Conservation (phyloP, 768 basidiomycete species). For the Kwoniella newhampshirensis region DNA sequence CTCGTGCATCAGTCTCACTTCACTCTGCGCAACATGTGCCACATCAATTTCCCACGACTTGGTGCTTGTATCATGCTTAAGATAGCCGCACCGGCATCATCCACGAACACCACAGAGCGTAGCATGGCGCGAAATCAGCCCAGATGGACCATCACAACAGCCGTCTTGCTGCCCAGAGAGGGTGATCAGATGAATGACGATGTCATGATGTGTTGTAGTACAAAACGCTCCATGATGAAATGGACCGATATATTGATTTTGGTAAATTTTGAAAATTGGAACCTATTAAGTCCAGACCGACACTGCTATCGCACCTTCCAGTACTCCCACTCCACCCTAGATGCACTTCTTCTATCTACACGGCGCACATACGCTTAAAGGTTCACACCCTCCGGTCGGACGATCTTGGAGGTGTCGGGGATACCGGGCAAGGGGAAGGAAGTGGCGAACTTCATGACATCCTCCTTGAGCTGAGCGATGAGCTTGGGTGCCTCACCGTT, state of each 20-base stretch:
- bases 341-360: neutral
- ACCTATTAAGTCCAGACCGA: too few relatives aligned
- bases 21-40: too few relatives aligned
- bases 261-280: too few relatives aligned
- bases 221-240: constrained; percentile 20
- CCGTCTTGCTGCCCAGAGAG: neutral
- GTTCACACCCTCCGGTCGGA: constrained; percentile 43
- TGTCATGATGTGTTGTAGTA: constrained; percentile 16
- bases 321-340: neutral
- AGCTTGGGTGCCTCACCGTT: constrained; percentile 62
- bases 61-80: too few relatives aligned
- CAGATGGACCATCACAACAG: too few relatives aligned
- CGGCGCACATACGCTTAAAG: constrained; percentile 19
- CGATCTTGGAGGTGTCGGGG: constrained; percentile 53
- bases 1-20: too few relatives aligned
- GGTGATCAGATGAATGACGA: constrained; percentile 22
- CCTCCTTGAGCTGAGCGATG: constrained; percentile 71
- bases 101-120: too few relatives aligned
- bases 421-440: constrained; percentile 94
- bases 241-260: constrained; percentile 4
- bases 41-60: too few relatives aligned
- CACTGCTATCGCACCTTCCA: too few relatives aligned
- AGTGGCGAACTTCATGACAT: constrained; percentile 76
- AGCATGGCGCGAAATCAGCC: too few relatives aligned
- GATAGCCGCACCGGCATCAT: too few relatives aligned